These are phyloP conservation scores for Trichophaea hybrida DNA, from an alignment of 2,329 filamentous ascomycete species.

Conservation along the genomic window DNA sequence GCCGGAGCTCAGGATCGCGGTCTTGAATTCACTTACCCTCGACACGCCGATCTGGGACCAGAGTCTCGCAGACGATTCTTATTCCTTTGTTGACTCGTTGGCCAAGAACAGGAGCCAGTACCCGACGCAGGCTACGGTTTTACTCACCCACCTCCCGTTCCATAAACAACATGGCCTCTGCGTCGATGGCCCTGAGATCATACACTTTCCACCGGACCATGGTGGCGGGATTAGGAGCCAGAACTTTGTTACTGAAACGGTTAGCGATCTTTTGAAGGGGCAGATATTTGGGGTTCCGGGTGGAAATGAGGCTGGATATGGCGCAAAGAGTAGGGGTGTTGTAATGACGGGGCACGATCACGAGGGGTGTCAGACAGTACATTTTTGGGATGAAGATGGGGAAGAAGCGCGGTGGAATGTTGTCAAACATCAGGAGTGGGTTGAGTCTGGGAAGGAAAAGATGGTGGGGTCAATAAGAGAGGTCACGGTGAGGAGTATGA, in stretches of 20 bases:
- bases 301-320: constrained; percentile 28
- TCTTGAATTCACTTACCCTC: constrained; percentile 87
- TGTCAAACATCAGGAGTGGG: constrained; percentile 6
- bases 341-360: constrained; percentile 92
- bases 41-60: constrained; percentile 61
- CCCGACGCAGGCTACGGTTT: constrained; percentile 57
- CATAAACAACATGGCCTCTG: constrained; percentile 73
- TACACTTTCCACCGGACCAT: constrained; percentile 54
- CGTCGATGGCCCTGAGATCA: constrained; percentile 69
- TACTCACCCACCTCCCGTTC: constrained; percentile 84
- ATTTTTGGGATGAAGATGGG: constrained; percentile 38
- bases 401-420: constrained; percentile 15
- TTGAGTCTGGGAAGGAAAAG: constrained; percentile 32
- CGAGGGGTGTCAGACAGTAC: constrained; percentile 78
- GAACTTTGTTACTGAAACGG: constrained; percentile 65
- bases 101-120: constrained; percentile 23
- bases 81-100: constrained; percentile 52
- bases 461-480: constrained; percentile 49
- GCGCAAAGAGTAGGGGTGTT: constrained; percentile 56
- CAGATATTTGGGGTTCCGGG: constrained; percentile 66
- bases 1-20: constrained; percentile 60
- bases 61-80: constrained; percentile 59
- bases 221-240: constrained; percentile 72
- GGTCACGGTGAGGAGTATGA: constrained; percentile 92
- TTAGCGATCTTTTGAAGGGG: constrained; percentile 63